These are phyloP conservation scores for Cordia subcordata DNA, from an alignment of 257 asterid genomes.

Conservation along the genomic window DNA sequence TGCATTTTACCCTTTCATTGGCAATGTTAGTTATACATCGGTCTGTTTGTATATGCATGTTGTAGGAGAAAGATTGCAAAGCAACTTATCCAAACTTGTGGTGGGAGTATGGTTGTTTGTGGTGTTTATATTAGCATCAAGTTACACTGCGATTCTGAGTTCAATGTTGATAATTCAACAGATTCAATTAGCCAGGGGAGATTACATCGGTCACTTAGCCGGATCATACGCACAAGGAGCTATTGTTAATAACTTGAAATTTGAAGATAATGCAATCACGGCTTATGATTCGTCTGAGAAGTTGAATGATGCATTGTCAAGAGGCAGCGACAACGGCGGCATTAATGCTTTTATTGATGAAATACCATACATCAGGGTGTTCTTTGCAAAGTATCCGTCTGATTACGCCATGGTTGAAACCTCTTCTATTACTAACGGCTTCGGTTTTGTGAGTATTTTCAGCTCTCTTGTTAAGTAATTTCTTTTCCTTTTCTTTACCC, in stretches of 20 bases:
- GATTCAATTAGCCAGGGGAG: constrained; percentile 22
- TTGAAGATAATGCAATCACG: constrained; percentile 12
- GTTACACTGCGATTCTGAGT: constrained; percentile 47
- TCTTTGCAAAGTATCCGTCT: constrained; percentile 24
- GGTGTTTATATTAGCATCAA: constrained; percentile 42
- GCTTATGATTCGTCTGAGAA: constrained; percentile 2
- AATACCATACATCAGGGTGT: constrained; percentile 32
- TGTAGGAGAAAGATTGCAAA: constrained; percentile 41
- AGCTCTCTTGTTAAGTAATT: background rate
- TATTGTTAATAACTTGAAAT: constrained; percentile 16
- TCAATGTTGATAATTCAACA: constrained; percentile 38
- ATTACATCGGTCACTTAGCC: constrained; percentile 22
- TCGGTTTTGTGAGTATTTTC: constrained; percentile 38
- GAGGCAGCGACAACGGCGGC: constrained; percentile 39
- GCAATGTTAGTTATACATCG: no score
- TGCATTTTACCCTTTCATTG: background rate
- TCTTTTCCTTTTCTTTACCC: background rate
- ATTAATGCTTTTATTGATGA: constrained; percentile 39
- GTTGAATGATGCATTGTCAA: constrained; percentile 25
- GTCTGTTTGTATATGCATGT: background rate
- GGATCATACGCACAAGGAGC: constrained; percentile 5
- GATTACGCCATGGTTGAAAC: constrained; percentile 26
- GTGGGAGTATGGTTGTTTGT: constrained; percentile 42
- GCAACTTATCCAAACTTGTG: constrained; percentile 37
- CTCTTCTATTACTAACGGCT: constrained; percentile 20